Percentiles rank a stretch among this genome's conserved stretches.
These are phyloP conservation scores for Epithele typhae DNA, from an alignment of 768 basidiomycete genomes.

Conservation along the genomic window DNA sequence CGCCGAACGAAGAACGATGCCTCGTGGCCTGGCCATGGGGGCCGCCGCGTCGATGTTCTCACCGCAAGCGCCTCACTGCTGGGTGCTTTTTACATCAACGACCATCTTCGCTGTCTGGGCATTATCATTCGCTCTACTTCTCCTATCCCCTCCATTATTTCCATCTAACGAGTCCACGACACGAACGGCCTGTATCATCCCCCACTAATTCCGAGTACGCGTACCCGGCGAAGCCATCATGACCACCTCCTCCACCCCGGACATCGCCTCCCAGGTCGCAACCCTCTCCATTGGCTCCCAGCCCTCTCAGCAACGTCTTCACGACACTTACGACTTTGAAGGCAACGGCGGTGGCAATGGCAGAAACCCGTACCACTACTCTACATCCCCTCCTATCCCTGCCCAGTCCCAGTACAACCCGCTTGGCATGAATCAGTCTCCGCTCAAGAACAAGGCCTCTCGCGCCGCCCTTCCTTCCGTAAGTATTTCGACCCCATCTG, in stretches of 20 bases:
- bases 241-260: constrained; percentile 71
- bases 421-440: constrained; percentile 60
- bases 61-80: constrained; percentile 15
- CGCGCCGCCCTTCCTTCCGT: constrained; percentile 75
- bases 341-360: constrained; percentile 42
- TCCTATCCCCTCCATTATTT: constrained; percentile 15
- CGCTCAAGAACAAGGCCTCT: constrained; percentile 69
- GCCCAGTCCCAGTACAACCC: constrained; percentile 43
- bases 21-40: constrained; percentile 10
- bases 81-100: constrained; percentile 26
- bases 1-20: background rate
- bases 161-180: constrained; percentile 21
- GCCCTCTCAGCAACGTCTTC: constrained; percentile 70
- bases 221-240: constrained; percentile 39
- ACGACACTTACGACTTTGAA: constrained; percentile 85
- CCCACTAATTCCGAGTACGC: constrained; percentile 10
- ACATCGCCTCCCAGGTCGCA: constrained; percentile 52
- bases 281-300: constrained; percentile 60
- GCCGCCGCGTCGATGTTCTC: constrained; percentile 10
- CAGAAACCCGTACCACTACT: constrained; percentile 68
- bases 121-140: constrained; percentile 17
- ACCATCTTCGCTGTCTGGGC: constrained; percentile 25
- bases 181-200: constrained; percentile 19
- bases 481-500: constrained; percentile 27
- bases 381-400: constrained; percentile 57